Conservation (phyloP, 495 filamentous ascomycete genomes). For the Talaromyces borbonicus region DNA sequence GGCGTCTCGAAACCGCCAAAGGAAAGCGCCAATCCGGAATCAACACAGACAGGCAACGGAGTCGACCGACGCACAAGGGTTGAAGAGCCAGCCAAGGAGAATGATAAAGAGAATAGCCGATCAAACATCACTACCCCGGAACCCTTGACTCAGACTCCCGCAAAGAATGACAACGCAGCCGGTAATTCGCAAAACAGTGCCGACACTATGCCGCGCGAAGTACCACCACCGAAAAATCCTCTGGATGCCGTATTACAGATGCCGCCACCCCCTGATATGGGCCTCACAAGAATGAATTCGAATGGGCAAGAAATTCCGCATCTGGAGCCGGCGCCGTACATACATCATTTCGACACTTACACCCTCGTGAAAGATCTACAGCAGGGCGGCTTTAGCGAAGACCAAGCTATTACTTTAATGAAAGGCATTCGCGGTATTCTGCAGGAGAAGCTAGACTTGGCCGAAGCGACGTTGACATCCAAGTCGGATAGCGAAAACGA, state of each 20-base stretch:
- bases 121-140: too few species aligned
- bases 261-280: constrained; percentile 29
- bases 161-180: constrained; percentile 16
- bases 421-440: constrained; percentile 73
- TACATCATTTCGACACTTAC: constrained; percentile 96
- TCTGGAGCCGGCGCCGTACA: constrained; percentile 63
- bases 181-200: constrained; percentile 7
- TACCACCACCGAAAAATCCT: constrained; percentile 30
- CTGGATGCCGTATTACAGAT: constrained; percentile 59
- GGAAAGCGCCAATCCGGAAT: not conserved
- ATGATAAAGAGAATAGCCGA: constrained; percentile 16
- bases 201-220: constrained; percentile 7
- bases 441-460: constrained; percentile 67
- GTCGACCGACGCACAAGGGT: too few species aligned
- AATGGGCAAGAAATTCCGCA: constrained; percentile 22
- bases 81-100: constrained; percentile 4
- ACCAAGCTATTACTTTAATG: constrained; percentile 73
- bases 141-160: constrained; percentile 14
- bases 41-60: constrained; percentile 11
- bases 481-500: constrained; percentile 81
- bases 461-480: constrained; percentile 61
- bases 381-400: constrained; percentile 53
- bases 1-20: constrained; percentile 13
- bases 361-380: constrained; percentile 70
- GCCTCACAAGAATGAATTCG: constrained; percentile 38